Base-by-base conservation (phyloP, 2,329 filamentous ascomycete genomes). In the Didymella arachidicola region DNA sequence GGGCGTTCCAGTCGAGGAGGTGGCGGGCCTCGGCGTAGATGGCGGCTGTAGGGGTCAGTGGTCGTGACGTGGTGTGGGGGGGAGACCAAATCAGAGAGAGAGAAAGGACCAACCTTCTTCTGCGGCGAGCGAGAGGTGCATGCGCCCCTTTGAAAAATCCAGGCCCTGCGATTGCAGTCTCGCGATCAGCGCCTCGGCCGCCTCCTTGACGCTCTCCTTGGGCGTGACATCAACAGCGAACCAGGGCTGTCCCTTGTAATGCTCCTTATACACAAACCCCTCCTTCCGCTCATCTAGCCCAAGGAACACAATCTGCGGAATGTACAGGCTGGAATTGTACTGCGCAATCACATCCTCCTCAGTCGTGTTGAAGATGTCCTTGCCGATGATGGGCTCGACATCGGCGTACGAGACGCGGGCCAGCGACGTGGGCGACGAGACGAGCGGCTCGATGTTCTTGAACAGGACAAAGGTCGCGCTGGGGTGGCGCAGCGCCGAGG, bases 221-320 rank as follows among this genome's bases (percentile, higher is more conserved):
- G 92, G 89, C 3, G 93, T 96, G 19, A 97, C 85, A 74, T 98
- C 95, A 12, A 99, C 77, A 1, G 93, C 94, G 73, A 98, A 99
- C 79, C 88, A 96, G 1, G 95, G 93, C 47, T 84, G 83, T 3
- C 94, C 95, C 32, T 82, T 85, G 74, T 96, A 96, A 51, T 82
- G 82, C 46, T 87, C 86, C 59, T 87, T 87, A 71, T 89, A 89
- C 59, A 82, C 72, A 50, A 90, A 84, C 0, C 80, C 84, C 29
- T 82, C 76, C 47, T 80, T 77, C 46, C 76, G 78, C 74, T 96
- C 92, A 66, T 96, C 87, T 46, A 97, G 78, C 0, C 94, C 94
- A 27, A 98, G 80, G 73, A 98, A 97, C 51, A 98, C 82, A 50
- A 97, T 81, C 62, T 92, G 84, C 3, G 93, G 89, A 19, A 82